phyloP scores from a whole-genome alignment of 2,329 filamentous ascomycete species.

The Cladosporium sp. region DNA sequence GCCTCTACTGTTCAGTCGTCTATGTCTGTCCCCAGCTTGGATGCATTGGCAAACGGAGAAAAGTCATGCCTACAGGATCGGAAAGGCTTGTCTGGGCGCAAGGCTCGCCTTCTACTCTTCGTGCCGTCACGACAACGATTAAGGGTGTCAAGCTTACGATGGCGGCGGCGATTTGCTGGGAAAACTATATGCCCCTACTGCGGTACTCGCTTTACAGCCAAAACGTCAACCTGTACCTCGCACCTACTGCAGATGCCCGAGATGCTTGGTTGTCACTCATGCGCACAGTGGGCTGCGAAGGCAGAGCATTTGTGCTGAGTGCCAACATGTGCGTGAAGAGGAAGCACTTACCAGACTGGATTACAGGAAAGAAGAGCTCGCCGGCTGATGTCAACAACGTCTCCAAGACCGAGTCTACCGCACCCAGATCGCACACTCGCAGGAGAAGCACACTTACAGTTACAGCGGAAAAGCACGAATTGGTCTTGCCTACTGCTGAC shows the following conservation, averaged over 20 bases:
- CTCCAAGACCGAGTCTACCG: background rate
- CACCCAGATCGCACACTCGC: conserved; percentile 26
- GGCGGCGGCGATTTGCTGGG: conserved; percentile 91
- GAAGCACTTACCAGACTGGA: conserved; percentile 60
- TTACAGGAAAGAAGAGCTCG: conserved; percentile 38
- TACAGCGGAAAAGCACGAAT: conserved; percentile 56
- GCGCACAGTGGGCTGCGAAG: conserved; percentile 77
- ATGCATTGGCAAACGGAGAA: conserved; percentile 79
- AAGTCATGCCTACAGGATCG: conserved; percentile 86
- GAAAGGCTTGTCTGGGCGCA: conserved; percentile 90
- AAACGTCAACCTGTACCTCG: conserved; percentile 88
- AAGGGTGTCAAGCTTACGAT: conserved; percentile 77
- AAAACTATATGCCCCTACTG: conserved; percentile 92
- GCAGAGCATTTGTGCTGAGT: conserved; percentile 80
- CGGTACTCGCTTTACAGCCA: conserved; percentile 82
- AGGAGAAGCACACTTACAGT: conserved; percentile 43
- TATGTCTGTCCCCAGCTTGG: conserved; percentile 77
- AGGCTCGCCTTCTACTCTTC: conserved; percentile 74
- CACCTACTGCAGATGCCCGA: conserved; percentile 82
- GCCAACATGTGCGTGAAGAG: conserved; percentile 77
- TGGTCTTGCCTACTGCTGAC: conserved; percentile 43
- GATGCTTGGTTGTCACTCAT: conserved; percentile 83
- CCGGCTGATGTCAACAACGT: background rate
- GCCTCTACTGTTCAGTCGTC: conserved; percentile 77
- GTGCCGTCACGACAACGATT: conserved; percentile 76